Percentiles rank a stretch among this genome's conserved stretches.
Evolutionary conservation across 768 basidiomycete genomes (phyloP).

Genomic region (Leccinellum rugosiceps): DNA sequence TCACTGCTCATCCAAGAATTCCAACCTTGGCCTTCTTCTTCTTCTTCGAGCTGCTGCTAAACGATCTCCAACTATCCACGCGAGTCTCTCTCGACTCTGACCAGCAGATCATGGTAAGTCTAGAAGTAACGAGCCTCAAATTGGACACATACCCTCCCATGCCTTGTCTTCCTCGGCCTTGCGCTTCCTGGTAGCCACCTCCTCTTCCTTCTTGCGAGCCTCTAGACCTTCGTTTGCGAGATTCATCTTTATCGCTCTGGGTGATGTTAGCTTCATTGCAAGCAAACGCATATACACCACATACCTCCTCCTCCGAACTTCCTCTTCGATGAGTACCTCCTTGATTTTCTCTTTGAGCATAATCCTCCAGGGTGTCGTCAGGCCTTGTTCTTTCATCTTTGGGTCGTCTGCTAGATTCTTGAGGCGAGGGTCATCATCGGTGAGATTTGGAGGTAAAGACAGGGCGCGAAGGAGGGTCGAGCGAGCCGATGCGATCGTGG

Average conservation of each 20-base stretch:
- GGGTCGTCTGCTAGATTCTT: constrained; percentile 39
- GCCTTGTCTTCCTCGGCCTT: constrained; percentile 84
- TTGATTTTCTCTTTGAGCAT: constrained; percentile 72
- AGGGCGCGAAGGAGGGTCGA: constrained; percentile 59
- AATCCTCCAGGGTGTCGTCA: constrained; percentile 59
- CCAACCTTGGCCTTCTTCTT: constrained; percentile 75
- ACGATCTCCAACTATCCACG: constrained; percentile 81
- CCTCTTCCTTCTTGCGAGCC: constrained; percentile 91
- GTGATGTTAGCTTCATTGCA: background rate
- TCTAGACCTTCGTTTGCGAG: constrained; percentile 89
- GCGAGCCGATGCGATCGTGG: constrained; percentile 74
- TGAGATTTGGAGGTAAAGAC: constrained; percentile 56
- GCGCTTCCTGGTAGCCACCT: constrained; percentile 69
- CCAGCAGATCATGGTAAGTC: background rate
- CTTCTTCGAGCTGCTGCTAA: constrained; percentile 65
- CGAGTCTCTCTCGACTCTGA: constrained; percentile 74
- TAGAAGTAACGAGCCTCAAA: background rate
- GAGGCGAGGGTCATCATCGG: constrained; percentile 58
- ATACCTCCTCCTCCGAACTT: constrained; percentile 79
- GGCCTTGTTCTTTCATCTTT: constrained; percentile 30
- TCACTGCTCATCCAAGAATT: constrained; percentile 57
- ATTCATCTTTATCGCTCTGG: constrained; percentile 84
- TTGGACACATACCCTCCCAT: constrained; percentile 72
- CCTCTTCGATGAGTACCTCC: constrained; percentile 87
- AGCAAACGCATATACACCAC: constrained; percentile 22